These are phyloP conservation scores for Malania oleifera DNA, from an alignment of 164 flowering plant genomes.

Conservation along the genomic window DNA sequence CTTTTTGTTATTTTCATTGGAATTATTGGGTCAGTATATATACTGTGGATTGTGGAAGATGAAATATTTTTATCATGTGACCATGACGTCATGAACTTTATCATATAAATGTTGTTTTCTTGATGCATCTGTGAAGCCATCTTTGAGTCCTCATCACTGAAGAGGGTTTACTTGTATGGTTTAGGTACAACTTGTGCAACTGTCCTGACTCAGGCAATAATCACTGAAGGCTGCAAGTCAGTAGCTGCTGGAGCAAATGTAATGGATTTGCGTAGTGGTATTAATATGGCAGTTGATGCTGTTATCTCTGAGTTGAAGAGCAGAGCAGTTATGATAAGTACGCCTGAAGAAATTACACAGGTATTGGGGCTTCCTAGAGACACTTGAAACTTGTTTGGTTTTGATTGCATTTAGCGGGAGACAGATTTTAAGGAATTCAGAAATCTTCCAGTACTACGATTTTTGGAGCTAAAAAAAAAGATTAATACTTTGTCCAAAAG, in stretches of 20 bases:
- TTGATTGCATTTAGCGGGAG: background rate
- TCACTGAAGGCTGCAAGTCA: slow-evolving; percentile 83
- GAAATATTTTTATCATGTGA: no score
- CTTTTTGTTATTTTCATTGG: no score
- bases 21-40: no score
- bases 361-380: slow-evolving; percentile 23
- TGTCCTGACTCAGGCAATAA: slow-evolving; percentile 85
- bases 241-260: slow-evolving; percentile 84
- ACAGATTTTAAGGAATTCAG: no score
- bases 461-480: background rate
- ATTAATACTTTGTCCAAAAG: background rate
- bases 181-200: slow-evolving; percentile 96
- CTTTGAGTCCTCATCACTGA: background rate
- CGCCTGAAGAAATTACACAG: slow-evolving; percentile 89
- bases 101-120: no score
- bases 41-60: no score
- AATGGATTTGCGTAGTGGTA: slow-evolving; percentile 81
- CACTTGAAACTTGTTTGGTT: background rate
- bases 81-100: background rate
- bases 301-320: slow-evolving; percentile 67
- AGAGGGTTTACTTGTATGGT: slow-evolving; percentile 7
- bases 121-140: background rate
- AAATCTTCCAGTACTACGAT: background rate
- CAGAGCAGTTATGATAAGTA: slow-evolving; percentile 81
- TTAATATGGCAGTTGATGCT: slow-evolving; percentile 76